These are phyloP conservation scores for Ramaria rubella DNA, from an alignment of 768 basidiomycete genomes.

Conservation along the genomic window DNA sequence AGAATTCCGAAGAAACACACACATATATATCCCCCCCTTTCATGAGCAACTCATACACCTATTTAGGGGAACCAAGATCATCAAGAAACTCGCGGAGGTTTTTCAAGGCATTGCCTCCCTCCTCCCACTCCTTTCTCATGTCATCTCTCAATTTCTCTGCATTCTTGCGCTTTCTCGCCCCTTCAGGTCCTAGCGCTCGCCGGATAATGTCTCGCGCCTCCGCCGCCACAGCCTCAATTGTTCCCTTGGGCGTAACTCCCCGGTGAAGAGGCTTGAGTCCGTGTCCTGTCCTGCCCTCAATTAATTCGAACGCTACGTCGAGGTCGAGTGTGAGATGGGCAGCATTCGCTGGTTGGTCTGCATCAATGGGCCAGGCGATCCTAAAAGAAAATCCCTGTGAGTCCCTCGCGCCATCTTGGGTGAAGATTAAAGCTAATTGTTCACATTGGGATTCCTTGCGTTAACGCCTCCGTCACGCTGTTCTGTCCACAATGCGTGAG, in stretches of 20 bases:
- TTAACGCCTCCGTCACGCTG: constrained; percentile 19
- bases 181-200: constrained; percentile 16
- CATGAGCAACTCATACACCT: too few relatives aligned
- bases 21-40: too few relatives aligned
- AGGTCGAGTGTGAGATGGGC: constrained; percentile 15
- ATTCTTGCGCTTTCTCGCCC: constrained; percentile 16
- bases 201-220: constrained; percentile 14
- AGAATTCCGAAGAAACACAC: too few relatives aligned
- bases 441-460: constrained; percentile 19
- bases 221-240: constrained; percentile 14
- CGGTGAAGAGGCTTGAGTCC: constrained; percentile 14
- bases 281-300: constrained; percentile 17
- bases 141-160: constrained; percentile 10
- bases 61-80: too few relatives aligned
- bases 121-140: constrained; percentile 2
- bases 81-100: background rate
- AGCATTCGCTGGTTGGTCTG: constrained; percentile 20
- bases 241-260: constrained; percentile 16
- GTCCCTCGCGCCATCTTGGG: background rate
- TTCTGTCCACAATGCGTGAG: constrained; percentile 23
- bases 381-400: constrained; percentile 2
- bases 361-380: constrained; percentile 23
- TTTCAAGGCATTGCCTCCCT: constrained; percentile 10
- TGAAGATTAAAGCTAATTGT: background rate
- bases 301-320: constrained; percentile 16